Evolutionary conservation across 1,139 yeast species (phyloP), one percentile per base, ranked within the genome.

Genomic region (Sugiyamaella neomexicana): DNA sequence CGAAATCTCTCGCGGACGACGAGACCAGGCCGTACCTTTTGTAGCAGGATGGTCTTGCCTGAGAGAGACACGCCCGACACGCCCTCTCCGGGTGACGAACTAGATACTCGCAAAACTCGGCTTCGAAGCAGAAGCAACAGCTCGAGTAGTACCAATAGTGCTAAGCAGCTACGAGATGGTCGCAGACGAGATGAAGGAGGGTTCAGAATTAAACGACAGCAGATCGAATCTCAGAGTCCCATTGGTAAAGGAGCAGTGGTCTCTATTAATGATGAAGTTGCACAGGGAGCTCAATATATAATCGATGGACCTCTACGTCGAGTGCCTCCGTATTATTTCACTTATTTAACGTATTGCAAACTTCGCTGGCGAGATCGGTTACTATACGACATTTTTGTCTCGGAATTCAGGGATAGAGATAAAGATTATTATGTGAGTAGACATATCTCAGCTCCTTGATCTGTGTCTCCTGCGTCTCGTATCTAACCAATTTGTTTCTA

Each of bases 331-430:
- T 95, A 93, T 67, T 87, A 79, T 66, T 93, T 82, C 73, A 90
- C 96, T 0, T 91, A 93, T 67, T 75, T 89, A 69, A 93, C 99
- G 0, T 89, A 86, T 67, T 91, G 97, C 71, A 95, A 95, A 68
- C 74, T 80, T 67, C 77, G 99, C 63, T 95, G 99, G 99, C 78
- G 93, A 63, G 95, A 86, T 65, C 75, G 89, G 13, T 82, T 82
- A 39, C 71, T 95, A 48, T 62, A 89, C 16, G 98, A 93, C 55
- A 81, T 95, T 3, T 93, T 95, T 64, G 75, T 83, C 1, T 78
- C 79, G 37, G 99, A 95, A 68, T 95, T 95, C 66, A 75, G 99
- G 56, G 95, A 91, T 65, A 77, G 89, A 55, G 84, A 85, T 16
- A 80, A 81, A 31, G 81, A 77, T 12, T 86, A 86, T 67, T 93